phyloP scores from a whole-genome alignment of 1,284 basidiomycete species.

The Coriolopsis trogii region DNA sequence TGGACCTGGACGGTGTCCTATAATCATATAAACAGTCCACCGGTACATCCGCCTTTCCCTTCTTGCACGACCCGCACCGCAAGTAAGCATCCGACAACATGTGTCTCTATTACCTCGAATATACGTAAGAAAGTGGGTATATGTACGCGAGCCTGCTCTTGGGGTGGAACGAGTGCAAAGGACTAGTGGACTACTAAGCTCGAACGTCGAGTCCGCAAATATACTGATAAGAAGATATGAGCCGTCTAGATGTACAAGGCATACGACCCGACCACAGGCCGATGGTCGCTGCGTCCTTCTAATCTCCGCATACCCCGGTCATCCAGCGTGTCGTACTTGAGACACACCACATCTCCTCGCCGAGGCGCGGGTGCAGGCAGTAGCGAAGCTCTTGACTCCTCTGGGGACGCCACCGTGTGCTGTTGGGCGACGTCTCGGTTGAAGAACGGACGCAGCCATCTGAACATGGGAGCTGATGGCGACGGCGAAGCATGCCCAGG shows the following conservation, averaged over 20 bases:
- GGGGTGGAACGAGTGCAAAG: not conserved
- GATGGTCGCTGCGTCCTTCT: slow-evolving; percentile 78
- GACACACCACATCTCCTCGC: slow-evolving; percentile 68
- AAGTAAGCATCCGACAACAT: too few relatives aligned
- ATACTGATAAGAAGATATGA: not conserved
- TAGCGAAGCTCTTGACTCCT: slow-evolving; percentile 30
- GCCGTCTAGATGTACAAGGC: slow-evolving; percentile 55
- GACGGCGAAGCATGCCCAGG: slow-evolving; percentile 34
- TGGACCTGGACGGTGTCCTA: slow-evolving; percentile 3
- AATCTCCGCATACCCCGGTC: slow-evolving; percentile 75
- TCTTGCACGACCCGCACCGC: too few relatives aligned
- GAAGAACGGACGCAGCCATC: slow-evolving; percentile 65
- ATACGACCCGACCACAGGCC: slow-evolving; percentile 80
- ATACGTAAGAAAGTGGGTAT: too few relatives aligned
- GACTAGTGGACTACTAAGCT: not conserved
- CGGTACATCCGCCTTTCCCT: too few relatives aligned
- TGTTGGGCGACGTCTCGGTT: slow-evolving; percentile 28
- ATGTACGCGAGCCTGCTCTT: slow-evolving; percentile 3
- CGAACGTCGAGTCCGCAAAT: too few relatives aligned
- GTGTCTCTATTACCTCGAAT: too few relatives aligned
- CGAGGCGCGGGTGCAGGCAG: slow-evolving; percentile 35
- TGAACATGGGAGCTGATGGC: slow-evolving; percentile 37
- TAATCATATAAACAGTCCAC: too few relatives aligned
- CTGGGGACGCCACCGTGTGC: slow-evolving; percentile 19
- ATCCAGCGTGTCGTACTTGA: slow-evolving; percentile 74